Percentiles rank a stretch among this genome's conserved stretches.
Evolutionary conservation across 345 rosid genomes (phyloP).

Genomic region (Kandelia obovata): DNA sequence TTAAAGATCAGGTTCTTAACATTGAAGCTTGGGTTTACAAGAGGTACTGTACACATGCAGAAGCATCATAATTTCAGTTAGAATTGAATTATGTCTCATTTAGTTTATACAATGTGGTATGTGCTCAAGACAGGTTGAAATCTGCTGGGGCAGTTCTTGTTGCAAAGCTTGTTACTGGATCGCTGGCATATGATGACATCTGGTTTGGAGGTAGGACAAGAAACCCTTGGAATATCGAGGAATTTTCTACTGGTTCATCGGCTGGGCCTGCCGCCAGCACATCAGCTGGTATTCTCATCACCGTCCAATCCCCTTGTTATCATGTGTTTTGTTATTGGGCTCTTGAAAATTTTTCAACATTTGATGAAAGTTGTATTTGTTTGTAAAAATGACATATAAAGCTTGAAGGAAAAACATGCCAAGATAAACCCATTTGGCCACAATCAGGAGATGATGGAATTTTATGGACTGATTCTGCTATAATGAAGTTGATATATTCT

Average conservation of each 20-base stretch:
- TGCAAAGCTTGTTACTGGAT: constrained; percentile 79
- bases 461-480: background rate
- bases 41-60: constrained; percentile 34
- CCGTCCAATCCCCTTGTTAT: background rate
- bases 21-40: constrained; percentile 88
- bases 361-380: background rate
- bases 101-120: background rate
- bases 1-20: constrained; percentile 65
- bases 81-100: background rate
- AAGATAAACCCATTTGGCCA: background rate
- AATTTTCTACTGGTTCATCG: constrained; percentile 84
- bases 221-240: constrained; percentile 93
- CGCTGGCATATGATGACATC: constrained; percentile 83
- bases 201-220: constrained; percentile 89
- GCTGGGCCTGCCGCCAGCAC: constrained; percentile 95
- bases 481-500: background rate
- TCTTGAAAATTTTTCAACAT: background rate
- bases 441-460: background rate
- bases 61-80: background rate
- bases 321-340: background rate
- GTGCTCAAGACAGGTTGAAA: constrained; percentile 41
- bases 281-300: constrained; percentile 58
- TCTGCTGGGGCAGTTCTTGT: constrained; percentile 83
- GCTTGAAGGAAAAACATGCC: background rate
- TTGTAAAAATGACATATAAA: background rate